These are phyloP conservation scores for Metschnikowia anglica DNA, from an alignment of 805 yeast species.

Conservation along the genomic window DNA sequence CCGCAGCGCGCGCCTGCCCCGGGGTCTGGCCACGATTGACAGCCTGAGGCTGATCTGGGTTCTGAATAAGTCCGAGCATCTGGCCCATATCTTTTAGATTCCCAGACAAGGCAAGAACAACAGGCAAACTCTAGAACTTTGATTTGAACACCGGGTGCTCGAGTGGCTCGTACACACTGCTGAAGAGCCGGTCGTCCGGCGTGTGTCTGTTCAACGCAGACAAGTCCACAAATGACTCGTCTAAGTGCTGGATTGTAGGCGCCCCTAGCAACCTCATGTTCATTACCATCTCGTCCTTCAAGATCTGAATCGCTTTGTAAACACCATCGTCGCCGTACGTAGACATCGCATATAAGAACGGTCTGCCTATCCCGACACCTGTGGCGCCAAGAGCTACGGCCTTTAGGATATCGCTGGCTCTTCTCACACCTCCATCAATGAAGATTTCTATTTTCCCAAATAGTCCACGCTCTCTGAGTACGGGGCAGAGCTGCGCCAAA, in stretches of 20 bases:
- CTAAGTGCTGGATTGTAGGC: slow-evolving; percentile 45
- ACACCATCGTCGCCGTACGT: slow-evolving; percentile 80
- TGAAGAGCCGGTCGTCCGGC: slow-evolving; percentile 57
- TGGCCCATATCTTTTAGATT: too few relatives aligned
- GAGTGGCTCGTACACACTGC: slow-evolving; percentile 56
- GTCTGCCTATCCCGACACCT: slow-evolving; percentile 75
- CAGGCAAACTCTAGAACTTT: slow-evolving; percentile 8
- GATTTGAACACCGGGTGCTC: slow-evolving; percentile 50
- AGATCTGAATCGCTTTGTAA: slow-evolving; percentile 56
- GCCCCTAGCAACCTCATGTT: slow-evolving; percentile 70
- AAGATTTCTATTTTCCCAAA: slow-evolving; percentile 57
- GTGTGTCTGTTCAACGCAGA: slow-evolving; percentile 41
- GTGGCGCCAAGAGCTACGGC: slow-evolving; percentile 77
- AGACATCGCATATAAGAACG: slow-evolving; percentile 75
- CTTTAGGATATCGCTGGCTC: slow-evolving; percentile 76
- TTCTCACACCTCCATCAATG: slow-evolving; percentile 74
- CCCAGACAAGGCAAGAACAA: too few relatives aligned
- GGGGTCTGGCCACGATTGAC: too few relatives aligned
- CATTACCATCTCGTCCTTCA: slow-evolving; percentile 60
- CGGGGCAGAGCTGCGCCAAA: slow-evolving; percentile 52
- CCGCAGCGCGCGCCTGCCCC: too few relatives aligned
- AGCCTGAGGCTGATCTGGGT: too few relatives aligned
- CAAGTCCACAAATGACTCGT: slow-evolving; percentile 60
- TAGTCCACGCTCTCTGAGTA: slow-evolving; percentile 41
- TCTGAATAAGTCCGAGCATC: too few relatives aligned